Percentiles rank a stretch among this genome's conserved stretches.
phyloP scores from a whole-genome alignment of 192 early-diverging fungal genomes.

The Gamsiella multidivaricata region DNA sequence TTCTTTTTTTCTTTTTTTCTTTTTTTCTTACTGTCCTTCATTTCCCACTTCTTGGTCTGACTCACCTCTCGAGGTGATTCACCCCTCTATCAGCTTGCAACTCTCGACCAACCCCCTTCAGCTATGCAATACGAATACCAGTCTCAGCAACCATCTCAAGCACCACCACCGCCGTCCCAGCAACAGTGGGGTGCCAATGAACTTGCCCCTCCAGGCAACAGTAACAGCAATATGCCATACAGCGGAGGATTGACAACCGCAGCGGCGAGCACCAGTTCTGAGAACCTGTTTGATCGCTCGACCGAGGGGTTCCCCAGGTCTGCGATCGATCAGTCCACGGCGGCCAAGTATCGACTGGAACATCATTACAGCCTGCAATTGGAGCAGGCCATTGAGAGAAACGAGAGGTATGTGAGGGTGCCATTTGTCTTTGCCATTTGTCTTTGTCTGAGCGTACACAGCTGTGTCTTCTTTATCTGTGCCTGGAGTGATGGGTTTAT shows the following conservation, averaged over 20 bases:
- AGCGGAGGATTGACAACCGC: constrained; percentile 14
- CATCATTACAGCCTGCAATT: constrained; percentile 92
- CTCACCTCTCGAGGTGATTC: no score
- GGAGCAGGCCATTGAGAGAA: constrained; percentile 89
- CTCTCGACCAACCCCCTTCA: background rate
- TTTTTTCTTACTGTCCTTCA: background rate
- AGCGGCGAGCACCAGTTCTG: constrained; percentile 27
- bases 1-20: background rate
- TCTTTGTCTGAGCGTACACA: no score
- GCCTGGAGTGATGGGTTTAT: no score
- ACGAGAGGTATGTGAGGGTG: constrained; percentile 73
- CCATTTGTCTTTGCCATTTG: no score
- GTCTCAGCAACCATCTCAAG: constrained; percentile 22
- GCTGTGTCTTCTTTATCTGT: no score
- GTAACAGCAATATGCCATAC: constrained; percentile 16
- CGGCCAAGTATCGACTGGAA: constrained; percentile 92
- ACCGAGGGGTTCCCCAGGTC: constrained; percentile 80
- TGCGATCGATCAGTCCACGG: constrained; percentile 86
- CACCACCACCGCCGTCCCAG: background rate
- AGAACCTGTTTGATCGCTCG: constrained; percentile 71
- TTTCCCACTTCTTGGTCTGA: no score
- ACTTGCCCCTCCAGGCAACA: constrained; percentile 13
- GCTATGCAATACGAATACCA: constrained; percentile 42
- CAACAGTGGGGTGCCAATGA: no score
- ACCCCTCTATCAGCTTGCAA: no score